A percentile compares a stretch with the other conserved stretches of the same genome.
These are phyloP conservation scores for Entomophthora muscae DNA, from an alignment of 371 early-diverging fungal species.

Conservation along the genomic window DNA sequence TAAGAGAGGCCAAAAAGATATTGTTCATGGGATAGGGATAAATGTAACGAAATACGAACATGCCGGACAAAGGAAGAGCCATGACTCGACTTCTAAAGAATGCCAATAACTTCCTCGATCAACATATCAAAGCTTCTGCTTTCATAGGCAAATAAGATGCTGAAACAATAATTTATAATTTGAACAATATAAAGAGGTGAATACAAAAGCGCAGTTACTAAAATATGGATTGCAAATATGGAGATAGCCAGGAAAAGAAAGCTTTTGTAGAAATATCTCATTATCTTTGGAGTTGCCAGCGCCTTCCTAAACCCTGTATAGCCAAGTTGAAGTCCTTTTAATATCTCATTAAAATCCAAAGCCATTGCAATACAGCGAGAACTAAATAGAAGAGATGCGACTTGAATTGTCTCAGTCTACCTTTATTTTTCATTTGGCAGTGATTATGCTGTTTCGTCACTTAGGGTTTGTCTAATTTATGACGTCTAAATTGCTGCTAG, in stretches of 20 bases:
- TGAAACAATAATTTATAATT: not conserved
- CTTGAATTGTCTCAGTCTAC: no score
- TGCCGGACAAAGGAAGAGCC: conserved; percentile 23
- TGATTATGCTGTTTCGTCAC: no score
- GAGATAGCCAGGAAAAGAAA: not conserved
- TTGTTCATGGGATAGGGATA: conserved; percentile 44
- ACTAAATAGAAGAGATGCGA: no score
- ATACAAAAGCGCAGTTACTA: not conserved
- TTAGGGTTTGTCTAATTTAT: no score
- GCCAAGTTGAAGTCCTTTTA: not conserved
- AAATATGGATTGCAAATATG: not conserved
- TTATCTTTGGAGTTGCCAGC: not conserved
- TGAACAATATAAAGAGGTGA: not conserved
- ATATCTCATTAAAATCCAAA: not conserved
- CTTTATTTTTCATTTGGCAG: no score
- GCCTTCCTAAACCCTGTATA: not conserved
- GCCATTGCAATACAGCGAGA: no score
- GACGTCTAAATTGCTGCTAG: no score
- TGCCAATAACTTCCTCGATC: not conserved
- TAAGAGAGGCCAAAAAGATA: conserved; percentile 35
- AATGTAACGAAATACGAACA: conserved; percentile 38
- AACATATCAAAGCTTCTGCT: not conserved
- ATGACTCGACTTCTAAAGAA: not conserved
- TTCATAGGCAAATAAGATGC: not conserved
- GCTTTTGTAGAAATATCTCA: not conserved